Evolutionary conservation across 116 monocot genomes (phyloP).

Genomic region (Trichopus zeylanicus): DNA sequence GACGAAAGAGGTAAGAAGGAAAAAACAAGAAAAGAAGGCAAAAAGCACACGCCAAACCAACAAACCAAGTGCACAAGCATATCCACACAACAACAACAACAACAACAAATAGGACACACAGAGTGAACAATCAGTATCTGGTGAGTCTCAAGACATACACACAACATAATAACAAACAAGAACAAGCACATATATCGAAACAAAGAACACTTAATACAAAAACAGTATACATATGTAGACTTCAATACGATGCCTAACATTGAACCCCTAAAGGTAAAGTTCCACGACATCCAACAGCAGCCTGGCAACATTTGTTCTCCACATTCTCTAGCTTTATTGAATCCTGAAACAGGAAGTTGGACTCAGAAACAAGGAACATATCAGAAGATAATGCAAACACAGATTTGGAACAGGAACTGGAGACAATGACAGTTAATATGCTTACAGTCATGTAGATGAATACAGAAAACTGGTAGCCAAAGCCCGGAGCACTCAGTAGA

Average conservation of each 20-base stretch:
- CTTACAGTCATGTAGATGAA: not conserved
- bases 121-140: too few relatives aligned
- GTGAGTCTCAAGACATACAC: too few relatives aligned
- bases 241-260: not conserved
- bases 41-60: too few relatives aligned
- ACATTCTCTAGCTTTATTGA: not conserved
- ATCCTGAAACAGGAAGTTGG: not conserved
- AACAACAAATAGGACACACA: too few relatives aligned
- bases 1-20: too few relatives aligned
- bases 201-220: not conserved
- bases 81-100: too few relatives aligned
- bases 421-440: not conserved
- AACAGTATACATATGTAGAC: constrained; percentile 1
- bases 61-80: too few relatives aligned
- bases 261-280: not conserved
- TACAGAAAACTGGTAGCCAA: not conserved
- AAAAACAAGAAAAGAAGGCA: too few relatives aligned
- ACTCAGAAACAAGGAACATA: not conserved
- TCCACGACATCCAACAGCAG: not conserved
- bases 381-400: not conserved
- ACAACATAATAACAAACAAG: too few relatives aligned
- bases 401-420: not conserved
- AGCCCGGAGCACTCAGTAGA: constrained; percentile 4
- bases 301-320: not conserved
- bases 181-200: not conserved